Base-by-base conservation (phyloP, 2,329 filamentous ascomycete genomes). In the Colletotrichum sublineola region DNA sequence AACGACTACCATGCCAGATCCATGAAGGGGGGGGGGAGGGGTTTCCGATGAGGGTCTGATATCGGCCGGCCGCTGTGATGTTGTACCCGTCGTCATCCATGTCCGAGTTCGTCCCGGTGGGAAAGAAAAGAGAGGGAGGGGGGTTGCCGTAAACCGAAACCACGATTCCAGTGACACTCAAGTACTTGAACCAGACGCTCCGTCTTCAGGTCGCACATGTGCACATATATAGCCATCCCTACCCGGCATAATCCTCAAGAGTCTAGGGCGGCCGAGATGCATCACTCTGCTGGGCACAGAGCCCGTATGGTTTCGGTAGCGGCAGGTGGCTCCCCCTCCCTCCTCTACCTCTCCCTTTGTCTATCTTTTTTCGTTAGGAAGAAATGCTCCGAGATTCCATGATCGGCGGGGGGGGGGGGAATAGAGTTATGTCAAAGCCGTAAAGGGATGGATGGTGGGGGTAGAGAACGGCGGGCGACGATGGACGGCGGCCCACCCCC, bases 341-440 rank as follows among this genome's bases (percentile, higher is more conserved):
- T 5, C 7, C 18, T 46, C 40, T 15, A 20, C 8, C 6, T 38
- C 40, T 42, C 40, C 8, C 40, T 44, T 44, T 44, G 18, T 18
- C 40, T 42, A 42, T 8, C 18, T 20, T 46, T 46, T 46, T 2
- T 5, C 42, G 6, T 9, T 46, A 20, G 60, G 60, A 40, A 63
- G 44, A 63, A 63, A 52, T 50, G 44, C 60, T 63, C 60, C 60
- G 60, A 36, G n/a, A 38, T 33, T 9, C 12, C 42, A 46, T 20
- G 42, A 46, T 9, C 40, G 57, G 36, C 24, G 58, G 29, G 9
- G 2, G 9, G 58, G 29, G 9, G 2, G 9, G 2, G 14, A 53
- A 63, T n/a, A 63, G 46, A 46, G 48, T 53, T 31, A 52, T 53
- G 61, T 48, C 36, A 53, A 63, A 14, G 46, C 33, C 20, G 42